A percentile compares a stretch with the other conserved stretches of the same genome.
These are phyloP conservation scores for Saposhnikovia divaricata DNA, from an alignment of 129 eudicot species.

Conservation along the genomic window DNA sequence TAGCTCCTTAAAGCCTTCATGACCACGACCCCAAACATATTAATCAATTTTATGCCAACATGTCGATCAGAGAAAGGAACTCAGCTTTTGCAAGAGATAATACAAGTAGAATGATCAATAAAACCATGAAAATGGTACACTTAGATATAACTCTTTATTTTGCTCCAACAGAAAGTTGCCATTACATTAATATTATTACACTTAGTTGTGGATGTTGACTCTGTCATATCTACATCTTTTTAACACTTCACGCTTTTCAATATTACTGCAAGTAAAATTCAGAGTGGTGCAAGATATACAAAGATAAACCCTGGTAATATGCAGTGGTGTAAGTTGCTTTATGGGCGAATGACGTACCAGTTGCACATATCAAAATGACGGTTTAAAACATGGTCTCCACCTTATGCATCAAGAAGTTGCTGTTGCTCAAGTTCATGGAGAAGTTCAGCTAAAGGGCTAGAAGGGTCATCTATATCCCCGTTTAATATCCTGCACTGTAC, in stretches of 20 bases:
- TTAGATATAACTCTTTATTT: not conserved
- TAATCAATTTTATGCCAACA: not conserved
- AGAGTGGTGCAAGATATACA: not conserved
- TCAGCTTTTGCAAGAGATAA: not conserved
- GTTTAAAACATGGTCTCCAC: not conserved
- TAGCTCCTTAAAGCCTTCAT: not conserved
- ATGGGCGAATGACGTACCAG: not conserved
- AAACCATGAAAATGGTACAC: not conserved
- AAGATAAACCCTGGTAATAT: not conserved
- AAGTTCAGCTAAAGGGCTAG: constrained; percentile 13
- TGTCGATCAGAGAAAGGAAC: not conserved
- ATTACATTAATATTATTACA: not conserved
- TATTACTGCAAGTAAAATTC: not conserved
- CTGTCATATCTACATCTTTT: not conserved
- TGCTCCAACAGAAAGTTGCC: not conserved
- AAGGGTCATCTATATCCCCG: constrained; percentile 5
- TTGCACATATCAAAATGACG: not conserved
- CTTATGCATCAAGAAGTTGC: constrained; percentile 16
- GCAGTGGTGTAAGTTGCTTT: not conserved
- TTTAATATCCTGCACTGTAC: constrained; percentile 18
- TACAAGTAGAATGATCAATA: not conserved
- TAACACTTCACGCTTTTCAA: not conserved
- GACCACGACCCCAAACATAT: not conserved
- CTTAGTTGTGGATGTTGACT: not conserved
- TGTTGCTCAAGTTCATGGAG: constrained; percentile 21